Evolutionary conservation across 2,329 filamentous ascomycete species (phyloP), one percentile per base, ranked within the genome.

Genomic region (Claviceps sorghi): DNA sequence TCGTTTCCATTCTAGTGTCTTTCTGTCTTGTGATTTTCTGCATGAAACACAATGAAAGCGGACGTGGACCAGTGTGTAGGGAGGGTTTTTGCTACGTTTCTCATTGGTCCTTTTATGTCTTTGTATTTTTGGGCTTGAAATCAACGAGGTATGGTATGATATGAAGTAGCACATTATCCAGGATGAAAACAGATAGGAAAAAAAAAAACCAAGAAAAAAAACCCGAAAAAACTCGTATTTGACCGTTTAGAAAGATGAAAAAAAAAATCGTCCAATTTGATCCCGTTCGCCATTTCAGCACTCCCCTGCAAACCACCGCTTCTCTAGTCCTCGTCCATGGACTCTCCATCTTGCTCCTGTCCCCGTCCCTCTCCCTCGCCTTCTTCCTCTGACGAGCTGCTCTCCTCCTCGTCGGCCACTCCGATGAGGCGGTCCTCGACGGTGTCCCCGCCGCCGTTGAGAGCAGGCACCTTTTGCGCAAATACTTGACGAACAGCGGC

Each of bases 401-500:
- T 84, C 56, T 82, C 80, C 52, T 83, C 76, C 46, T 83, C 78
- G 38, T 78, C 76, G 21, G 15, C 42, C 48, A 95, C 75, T 1
- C 84, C 86, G 5, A 97, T 80, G 48, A 93, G 72, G 53, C 87
- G 79, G 68, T 98, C 91, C 65, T 80, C 77, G 26, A 82, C 80
- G 17, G 75, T 80, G 48, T 79, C 79, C 7, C 74, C 69, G 56
- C 74, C 10, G 19, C 36, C 17, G 64, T 57, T 61, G 76, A 53
- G 91, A 53, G 91, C 76, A 53, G 69, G 68, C 10, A 73, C 62
- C 80, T 83, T 61, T 73, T 80, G 38, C 2, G 86, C 88, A 71
- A 98, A 98, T 1, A 85, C 83, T 57, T 84, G 79, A 54, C 93
- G 80, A 34, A 98, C 88, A 29, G 86, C 84, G 15, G 80, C 80